phyloP scores from a whole-genome alignment of 805 yeast species.

The Pichia cephalocereana region DNA sequence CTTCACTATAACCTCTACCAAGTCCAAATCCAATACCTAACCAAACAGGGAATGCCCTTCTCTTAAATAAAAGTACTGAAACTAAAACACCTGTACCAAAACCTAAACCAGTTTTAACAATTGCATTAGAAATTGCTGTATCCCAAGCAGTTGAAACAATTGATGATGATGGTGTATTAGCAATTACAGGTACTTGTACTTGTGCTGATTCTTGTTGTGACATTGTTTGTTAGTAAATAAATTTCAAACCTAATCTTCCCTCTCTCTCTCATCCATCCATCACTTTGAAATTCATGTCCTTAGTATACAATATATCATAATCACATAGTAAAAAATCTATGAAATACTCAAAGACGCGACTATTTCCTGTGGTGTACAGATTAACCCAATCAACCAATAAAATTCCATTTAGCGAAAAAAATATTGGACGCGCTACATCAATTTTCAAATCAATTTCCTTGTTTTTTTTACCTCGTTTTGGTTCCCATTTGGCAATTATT shows the following conservation, averaged over 20 bases:
- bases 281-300: no score
- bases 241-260: no score
- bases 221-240: neutral
- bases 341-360: no score
- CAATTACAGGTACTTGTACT: constrained; percentile 3
- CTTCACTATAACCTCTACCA: constrained; percentile 97
- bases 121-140: constrained; percentile 84
- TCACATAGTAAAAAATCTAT: no score
- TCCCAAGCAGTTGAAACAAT: constrained; percentile 58
- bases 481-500: neutral
- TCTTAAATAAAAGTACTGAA: constrained; percentile 79
- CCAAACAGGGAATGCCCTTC: constrained; percentile 98
- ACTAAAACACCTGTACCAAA: constrained; percentile 94
- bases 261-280: no score
- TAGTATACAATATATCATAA: no score
- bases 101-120: constrained; percentile 93
- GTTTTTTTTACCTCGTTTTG: no score
- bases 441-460: no score
- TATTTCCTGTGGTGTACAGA: no score
- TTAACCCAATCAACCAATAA: no score
- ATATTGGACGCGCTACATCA: no score
- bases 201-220: neutral
- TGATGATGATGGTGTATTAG: constrained; percentile 17
- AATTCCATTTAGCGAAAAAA: no score
- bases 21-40: constrained; percentile 94